Base-by-base conservation (phyloP, 2,329 filamentous ascomycete species). In the Parasarocladium wereldwijsianum region DNA sequence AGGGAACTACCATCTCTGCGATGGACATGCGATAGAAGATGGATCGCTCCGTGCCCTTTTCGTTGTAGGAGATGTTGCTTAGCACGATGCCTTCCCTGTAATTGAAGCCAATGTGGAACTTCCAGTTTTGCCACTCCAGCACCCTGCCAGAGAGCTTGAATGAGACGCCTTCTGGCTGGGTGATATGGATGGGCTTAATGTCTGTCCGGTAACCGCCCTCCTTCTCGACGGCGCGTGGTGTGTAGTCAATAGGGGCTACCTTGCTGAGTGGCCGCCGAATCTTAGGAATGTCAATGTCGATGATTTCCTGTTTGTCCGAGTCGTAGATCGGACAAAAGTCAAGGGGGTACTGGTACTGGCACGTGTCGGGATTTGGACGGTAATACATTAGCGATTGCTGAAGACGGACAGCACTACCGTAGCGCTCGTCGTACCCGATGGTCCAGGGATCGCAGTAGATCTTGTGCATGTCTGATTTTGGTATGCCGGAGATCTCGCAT, bases 321-420 rank as follows among this genome's bases (percentile, higher is more conserved):
- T 93, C 85, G 54, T 74, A 93, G 45, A 93, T 92, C 1, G 86
- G 86, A 46, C 84, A 93, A 57, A 94, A 94, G 54, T 94, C 86
- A 31, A 94, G 68, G 0, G 86, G 86, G 47, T 77, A 93, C 22
- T 80, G 78, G 54, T 94, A 94, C 56, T 93, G 86, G 51, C 72
- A 83, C 57, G 87, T 81, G 45, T 93, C 85, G 12, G 78, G 46
- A 42, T 87, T 66, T 4, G 85, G 85, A 11, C 86, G 75, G 54
- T 92, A 94, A 62, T 94, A 94, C 84, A 93, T 93, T 32, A 94
- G 62, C 2, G 84, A 86, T 56, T 94, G 86, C 55, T 94, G 86
- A 4, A 93, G 69, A 32, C 86, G 75, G 24, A 83, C 64, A 24
- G 62, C 62, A 49, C 59, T 87, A 37, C 85, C 86, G 44, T 85